Conservation (phyloP, 345 rosid genomes). For the Eucalyptus microcorys region DNA sequence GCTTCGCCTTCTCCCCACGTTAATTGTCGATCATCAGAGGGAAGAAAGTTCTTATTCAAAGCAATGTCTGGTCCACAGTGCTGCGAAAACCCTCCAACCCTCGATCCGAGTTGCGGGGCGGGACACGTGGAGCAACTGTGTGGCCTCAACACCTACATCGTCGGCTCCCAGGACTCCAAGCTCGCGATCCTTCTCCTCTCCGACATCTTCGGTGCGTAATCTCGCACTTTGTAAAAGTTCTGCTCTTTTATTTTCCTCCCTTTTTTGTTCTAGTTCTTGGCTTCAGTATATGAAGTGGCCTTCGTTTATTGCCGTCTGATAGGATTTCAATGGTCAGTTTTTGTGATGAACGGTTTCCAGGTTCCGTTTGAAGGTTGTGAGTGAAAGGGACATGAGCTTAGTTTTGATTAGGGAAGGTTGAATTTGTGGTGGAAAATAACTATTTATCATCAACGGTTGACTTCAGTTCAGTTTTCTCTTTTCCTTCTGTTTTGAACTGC, state of each 20-base stretch:
- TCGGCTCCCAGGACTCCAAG: conserved; percentile 19
- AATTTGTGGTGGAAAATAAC: neutral
- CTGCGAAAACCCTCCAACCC: conserved; percentile 32
- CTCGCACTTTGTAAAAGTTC: neutral
- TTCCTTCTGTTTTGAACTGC: neutral
- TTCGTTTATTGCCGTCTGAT: neutral
- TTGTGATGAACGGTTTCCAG: neutral
- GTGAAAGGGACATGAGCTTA: neutral
- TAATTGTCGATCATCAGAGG: neutral
- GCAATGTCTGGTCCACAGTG: conserved; percentile 36
- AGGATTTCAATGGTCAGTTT: neutral
- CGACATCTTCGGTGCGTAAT: conserved; percentile 34
- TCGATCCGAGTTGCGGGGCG: conserved; percentile 8
- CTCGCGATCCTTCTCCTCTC: conserved; percentile 20
- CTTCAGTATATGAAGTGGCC: neutral
- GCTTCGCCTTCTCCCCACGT: neutral
- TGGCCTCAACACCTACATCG: conserved; percentile 18
- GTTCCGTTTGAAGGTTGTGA: neutral
- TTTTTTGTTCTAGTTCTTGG: neutral
- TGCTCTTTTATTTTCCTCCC: neutral
- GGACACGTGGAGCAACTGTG: conserved; percentile 24
- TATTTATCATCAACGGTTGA: neutral
- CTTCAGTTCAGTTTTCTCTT: neutral
- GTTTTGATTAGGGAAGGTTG: neutral
- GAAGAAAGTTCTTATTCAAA: neutral